Evolutionary conservation across 768 basidiomycete species (phyloP).

Genomic region (Tulasnella sp.): DNA sequence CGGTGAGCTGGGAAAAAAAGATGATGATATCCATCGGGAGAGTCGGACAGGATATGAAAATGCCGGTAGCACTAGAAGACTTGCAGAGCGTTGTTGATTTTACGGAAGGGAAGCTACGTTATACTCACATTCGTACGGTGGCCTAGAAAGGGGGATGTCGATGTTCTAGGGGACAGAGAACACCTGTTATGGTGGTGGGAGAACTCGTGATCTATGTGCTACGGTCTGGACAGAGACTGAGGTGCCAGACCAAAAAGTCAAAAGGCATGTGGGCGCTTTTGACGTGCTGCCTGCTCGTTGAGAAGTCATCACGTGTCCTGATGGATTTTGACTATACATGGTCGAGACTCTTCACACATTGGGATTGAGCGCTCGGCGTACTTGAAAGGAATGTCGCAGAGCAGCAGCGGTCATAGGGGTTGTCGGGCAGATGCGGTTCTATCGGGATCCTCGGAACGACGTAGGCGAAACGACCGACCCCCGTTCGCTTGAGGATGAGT

Average conservation of each 20-base stretch:
- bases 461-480: background rate
- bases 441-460: background rate
- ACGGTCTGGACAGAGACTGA: background rate
- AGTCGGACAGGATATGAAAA: too few relatives aligned
- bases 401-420: too few relatives aligned
- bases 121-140: too few relatives aligned
- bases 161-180: background rate
- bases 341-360: background rate
- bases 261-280: background rate
- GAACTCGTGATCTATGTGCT: background rate
- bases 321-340: background rate
- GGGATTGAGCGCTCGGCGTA: background rate
- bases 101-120: too few relatives aligned
- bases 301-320: background rate
- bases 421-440: background rate
- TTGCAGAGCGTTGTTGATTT: too few relatives aligned
- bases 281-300: background rate
- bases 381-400: background rate
- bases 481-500: background rate
- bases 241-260: background rate
- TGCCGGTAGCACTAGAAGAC: too few relatives aligned
- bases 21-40: too few relatives aligned
- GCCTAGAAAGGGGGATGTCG: background rate
- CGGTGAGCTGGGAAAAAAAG: too few relatives aligned
- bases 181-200: background rate